These are phyloP conservation scores for Glycine latifolia DNA, from an alignment of 306 rosid genomes.

Conservation along the genomic window DNA sequence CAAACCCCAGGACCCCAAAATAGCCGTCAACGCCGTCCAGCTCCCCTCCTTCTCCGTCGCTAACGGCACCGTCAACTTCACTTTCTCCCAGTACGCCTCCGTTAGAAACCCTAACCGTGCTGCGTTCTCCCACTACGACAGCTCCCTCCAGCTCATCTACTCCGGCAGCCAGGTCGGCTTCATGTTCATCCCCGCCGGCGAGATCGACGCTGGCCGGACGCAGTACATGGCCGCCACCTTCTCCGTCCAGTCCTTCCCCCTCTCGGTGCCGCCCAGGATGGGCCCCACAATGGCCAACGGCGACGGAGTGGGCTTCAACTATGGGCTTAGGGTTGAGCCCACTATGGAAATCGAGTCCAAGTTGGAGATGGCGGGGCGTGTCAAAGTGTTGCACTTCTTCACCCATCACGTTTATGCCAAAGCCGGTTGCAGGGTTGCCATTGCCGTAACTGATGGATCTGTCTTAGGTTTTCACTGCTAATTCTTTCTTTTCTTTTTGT, in stretches of 20 bases:
- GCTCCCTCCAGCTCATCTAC: constrained; percentile 85
- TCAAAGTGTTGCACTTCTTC: constrained; percentile 81
- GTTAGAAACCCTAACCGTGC: constrained; percentile 88
- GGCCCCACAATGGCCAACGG: constrained; percentile 54
- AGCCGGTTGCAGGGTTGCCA: constrained; percentile 71
- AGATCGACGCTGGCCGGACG: constrained; percentile 82
- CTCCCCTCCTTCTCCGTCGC: constrained; percentile 83
- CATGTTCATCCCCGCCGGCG: constrained; percentile 97
- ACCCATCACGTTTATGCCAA: constrained; percentile 73
- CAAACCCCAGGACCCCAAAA: constrained; percentile 86
- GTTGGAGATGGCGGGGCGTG: constrained; percentile 90
- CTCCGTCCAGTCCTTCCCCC: constrained; percentile 75
- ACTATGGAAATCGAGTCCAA: constrained; percentile 87
- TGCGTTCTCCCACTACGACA: constrained; percentile 81
- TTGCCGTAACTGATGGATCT: constrained; percentile 83
- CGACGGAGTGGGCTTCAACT: constrained; percentile 44
- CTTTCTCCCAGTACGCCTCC: constrained; percentile 86
- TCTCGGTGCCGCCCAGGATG: constrained; percentile 57
- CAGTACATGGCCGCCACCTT: constrained; percentile 92
- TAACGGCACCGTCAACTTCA: constrained; percentile 86
- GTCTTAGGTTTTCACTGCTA: constrained; percentile 88
- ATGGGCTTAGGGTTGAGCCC: constrained; percentile 58
- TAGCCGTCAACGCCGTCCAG: constrained; percentile 84
- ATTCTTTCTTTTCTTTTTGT: constrained; percentile 28
- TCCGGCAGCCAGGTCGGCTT: constrained; percentile 85